Conservation (phyloP, 2,329 filamentous ascomycete genomes). For the Pseudocercospora ulei region DNA sequence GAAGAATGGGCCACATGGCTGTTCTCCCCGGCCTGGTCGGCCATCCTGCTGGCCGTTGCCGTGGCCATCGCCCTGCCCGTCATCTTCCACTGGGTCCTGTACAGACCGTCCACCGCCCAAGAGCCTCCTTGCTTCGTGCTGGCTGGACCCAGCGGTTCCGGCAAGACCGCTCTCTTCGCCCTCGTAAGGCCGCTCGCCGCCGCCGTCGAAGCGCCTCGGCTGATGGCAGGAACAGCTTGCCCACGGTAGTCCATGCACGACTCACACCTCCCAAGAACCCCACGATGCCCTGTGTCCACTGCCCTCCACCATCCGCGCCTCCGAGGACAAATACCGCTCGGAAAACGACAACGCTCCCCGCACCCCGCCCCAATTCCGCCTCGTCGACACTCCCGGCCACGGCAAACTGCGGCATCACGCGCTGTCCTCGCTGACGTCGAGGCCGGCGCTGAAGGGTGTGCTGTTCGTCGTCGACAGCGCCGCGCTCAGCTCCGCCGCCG, state of each 20-base stretch:
- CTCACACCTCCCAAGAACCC: slow-evolving; percentile 55
- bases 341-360: slow-evolving; percentile 52
- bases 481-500: slow-evolving; percentile 34
- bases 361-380: slow-evolving; percentile 57
- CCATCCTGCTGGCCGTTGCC: slow-evolving; percentile 58
- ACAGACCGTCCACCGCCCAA: slow-evolving; percentile 51
- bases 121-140: slow-evolving; percentile 66
- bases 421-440: slow-evolving; percentile 40
- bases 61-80: slow-evolving; percentile 65
- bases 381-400: slow-evolving; percentile 89
- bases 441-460: slow-evolving; percentile 54
- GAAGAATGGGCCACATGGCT: slow-evolving; percentile 40
- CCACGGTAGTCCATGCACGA: slow-evolving; percentile 47
- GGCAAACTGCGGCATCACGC: slow-evolving; percentile 76
- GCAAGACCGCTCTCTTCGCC: slow-evolving; percentile 83
- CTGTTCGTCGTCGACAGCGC: slow-evolving; percentile 80
- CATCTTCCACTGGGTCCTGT: slow-evolving; percentile 65
- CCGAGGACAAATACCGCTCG: slow-evolving; percentile 56
- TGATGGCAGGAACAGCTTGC: slow-evolving; percentile 39
- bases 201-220: not conserved
- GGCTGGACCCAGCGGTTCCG: slow-evolving; percentile 67
- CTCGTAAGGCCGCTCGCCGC: slow-evolving; percentile 45
- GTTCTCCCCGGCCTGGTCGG: slow-evolving; percentile 39
- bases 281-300: slow-evolving; percentile 49
- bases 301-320: slow-evolving; percentile 44